Base-by-base conservation (phyloP, 306 rosid species). In the Potentilla sterilis region DNA sequence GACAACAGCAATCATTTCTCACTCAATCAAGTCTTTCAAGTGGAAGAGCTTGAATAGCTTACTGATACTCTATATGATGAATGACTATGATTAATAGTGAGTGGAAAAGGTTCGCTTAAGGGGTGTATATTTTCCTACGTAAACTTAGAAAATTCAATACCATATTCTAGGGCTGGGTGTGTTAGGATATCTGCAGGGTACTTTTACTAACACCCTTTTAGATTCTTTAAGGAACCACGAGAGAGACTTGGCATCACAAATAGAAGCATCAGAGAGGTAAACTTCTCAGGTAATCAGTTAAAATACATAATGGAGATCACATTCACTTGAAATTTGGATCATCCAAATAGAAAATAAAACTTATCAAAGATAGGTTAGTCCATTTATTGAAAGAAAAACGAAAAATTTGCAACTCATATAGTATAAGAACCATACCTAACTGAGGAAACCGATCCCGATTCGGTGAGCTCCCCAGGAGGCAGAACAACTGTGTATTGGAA, bases 401-500 rank as follows among this genome's bases (percentile, higher is more conserved):
- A 35, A 43, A n/a, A 24, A 24, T 21, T 40, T 38, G 6, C 35
- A 71, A 42, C 41, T 44, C 16, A 35, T 5, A 48, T 72, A 22
- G 76, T 68, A 58, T 72, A 73, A 80, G 63, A 70, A 74, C 67
- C 80, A 59, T 87, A 92, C 98, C 98, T 90, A 85, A 77, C 88
- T 78, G 88, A 74, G 76, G 93, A 80, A 67, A 67, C 79, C 43
- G 15, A 70, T 72, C 12, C 91, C 37, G 96, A 81, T 74, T 77
- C 55, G 22, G 87, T 82, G 86, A 86, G 95, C 75, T 92, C 93
- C 85, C 81, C 81, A 35, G 96, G 93, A 70, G 98, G 96, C 78
- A 90, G 92, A 52, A 88, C 95, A 78, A 95, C 97, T 40, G 97
- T 81, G 76, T 95, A 95, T 67, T 92, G 98, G 85, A 95, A 95